phyloP scores from a whole-genome alignment of 2,329 filamentous ascomycete genomes.

The Diaporthe sp. region DNA sequence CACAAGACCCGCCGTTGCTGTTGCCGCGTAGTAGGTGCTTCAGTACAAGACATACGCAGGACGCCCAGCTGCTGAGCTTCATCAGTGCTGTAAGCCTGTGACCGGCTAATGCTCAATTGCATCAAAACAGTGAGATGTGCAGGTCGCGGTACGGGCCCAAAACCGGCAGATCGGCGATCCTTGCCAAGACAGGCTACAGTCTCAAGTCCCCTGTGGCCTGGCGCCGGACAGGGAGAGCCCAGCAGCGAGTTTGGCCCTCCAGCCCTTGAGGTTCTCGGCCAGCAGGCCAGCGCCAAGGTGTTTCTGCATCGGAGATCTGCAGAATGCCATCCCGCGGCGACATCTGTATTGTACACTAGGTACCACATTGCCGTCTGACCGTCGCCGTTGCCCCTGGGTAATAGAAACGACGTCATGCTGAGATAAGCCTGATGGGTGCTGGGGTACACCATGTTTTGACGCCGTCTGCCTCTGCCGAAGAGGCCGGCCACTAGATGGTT shows the following conservation, averaged over 20 bases:
- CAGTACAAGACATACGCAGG: background rate
- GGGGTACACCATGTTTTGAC: background rate
- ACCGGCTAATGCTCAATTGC: slow-evolving; percentile 16
- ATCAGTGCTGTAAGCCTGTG: background rate
- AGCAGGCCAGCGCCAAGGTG: background rate
- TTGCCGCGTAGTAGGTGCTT: background rate
- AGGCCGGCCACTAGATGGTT: too few relatives aligned
- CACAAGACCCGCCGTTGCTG: background rate
- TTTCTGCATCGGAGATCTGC: slow-evolving; percentile 24
- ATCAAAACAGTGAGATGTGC: background rate
- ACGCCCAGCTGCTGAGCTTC: background rate
- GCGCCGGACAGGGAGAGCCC: background rate
- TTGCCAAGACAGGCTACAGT: slow-evolving; percentile 20
- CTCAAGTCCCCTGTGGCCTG: background rate
- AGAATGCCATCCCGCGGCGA: slow-evolving; percentile 17
- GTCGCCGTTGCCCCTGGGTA: background rate
- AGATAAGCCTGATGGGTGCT: background rate
- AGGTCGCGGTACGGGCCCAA: slow-evolving; percentile 1
- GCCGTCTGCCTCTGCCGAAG: background rate
- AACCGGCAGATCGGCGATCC: slow-evolving; percentile 27
- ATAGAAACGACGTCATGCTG: slow-evolving; percentile 20
- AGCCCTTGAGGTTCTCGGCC: slow-evolving; percentile 10
- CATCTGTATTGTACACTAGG: background rate
- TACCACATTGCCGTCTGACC: slow-evolving; percentile 1
- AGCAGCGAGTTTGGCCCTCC: background rate